Percentiles rank a stretch among this genome's conserved stretches.
Conservation (phyloP, 2,329 filamentous ascomycete species). For the Epichloe bromicola region DNA sequence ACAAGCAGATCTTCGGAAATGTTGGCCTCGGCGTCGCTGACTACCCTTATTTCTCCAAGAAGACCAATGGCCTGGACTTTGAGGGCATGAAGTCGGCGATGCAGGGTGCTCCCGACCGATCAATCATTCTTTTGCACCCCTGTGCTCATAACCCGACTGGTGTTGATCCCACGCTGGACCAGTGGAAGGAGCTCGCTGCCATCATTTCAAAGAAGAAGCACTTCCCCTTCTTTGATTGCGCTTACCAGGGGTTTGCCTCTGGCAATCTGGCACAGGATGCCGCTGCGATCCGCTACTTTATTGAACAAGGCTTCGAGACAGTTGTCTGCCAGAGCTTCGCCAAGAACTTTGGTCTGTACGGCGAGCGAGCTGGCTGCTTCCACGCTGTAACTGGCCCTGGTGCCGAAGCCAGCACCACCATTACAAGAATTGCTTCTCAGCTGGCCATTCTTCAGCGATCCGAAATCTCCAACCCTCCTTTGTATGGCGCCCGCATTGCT, state of each 20-base stretch:
- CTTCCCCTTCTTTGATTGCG: slow-evolving; percentile 97
- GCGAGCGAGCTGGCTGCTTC: slow-evolving; percentile 91
- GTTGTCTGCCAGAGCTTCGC: slow-evolving; percentile 88
- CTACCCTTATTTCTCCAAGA: slow-evolving; percentile 88
- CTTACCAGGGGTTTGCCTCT: slow-evolving; percentile 96
- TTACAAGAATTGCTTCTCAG: slow-evolving; percentile 64
- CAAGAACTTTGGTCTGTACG: slow-evolving; percentile 97
- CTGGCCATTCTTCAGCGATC: slow-evolving; percentile 89
- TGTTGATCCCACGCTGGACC: slow-evolving; percentile 83
- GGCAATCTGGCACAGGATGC: slow-evolving; percentile 76
- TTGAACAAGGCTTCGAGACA: slow-evolving; percentile 82
- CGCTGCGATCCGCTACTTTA: slow-evolving; percentile 87
- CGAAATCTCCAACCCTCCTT: slow-evolving; percentile 93
- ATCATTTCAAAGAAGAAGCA: slow-evolving; percentile 67
- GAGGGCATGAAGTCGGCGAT: slow-evolving; percentile 71
- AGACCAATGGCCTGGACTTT: slow-evolving; percentile 85
- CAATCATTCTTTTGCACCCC: slow-evolving; percentile 82
- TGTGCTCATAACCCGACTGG: slow-evolving; percentile 98
- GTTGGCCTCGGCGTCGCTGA: slow-evolving; percentile 63
- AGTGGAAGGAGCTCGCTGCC: slow-evolving; percentile 82
- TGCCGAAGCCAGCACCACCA: slow-evolving; percentile 48
- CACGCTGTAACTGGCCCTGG: slow-evolving; percentile 74
- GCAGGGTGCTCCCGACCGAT: slow-evolving; percentile 57
- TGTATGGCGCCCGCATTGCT: slow-evolving; percentile 86
- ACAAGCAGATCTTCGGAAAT: slow-evolving; percentile 96